Evolutionary conservation across 129 eudicot species (phyloP), one percentile per base, ranked within the genome.

Genomic region (Tanacetum coccineum): DNA sequence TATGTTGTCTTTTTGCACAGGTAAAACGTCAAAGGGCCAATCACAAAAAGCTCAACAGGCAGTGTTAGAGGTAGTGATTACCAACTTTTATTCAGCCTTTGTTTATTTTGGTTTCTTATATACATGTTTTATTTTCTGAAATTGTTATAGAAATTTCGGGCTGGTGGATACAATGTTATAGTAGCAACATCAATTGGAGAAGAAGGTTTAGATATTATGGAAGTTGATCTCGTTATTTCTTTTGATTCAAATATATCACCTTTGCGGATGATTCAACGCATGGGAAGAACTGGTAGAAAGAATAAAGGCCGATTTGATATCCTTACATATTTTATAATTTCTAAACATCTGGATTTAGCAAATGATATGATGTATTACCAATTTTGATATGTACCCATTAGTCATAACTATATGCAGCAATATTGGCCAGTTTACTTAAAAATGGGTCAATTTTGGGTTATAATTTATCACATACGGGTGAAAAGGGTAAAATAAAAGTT

Each of bases 271-370:
- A 85, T 86, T 73, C 99, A 93, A 72, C 92, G 99, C 55, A 93
- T 93, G 99, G 99, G 99, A 25, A 89, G 99, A 76, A 93, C 99
- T 12, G 99, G 99, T 74, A 93, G 99, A 79, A 86, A 93, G 79
- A 84, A 82, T 68, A 68, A 83, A 77, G 99, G 99, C 53, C 82
- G 96, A 82, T 96, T 89, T 68, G 99, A 93, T 93, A 93, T 93
- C 98, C 98, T 93, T 84, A 28, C 52, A 13, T 67, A 32, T 68
- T 58, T 11, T 67, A 22, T 48, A 55, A 51, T 28, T 45, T 1
- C 12, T 59, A 42, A 15, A 10, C 66, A n/a, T 47, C 25, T 12
- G 12, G 15, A 3, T 52, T 32, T 15, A 14, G 67, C 20, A 9
- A 51, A 10, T 19, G 8, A 26, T 2, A 25, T 48, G 13, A 46